Evolutionary conservation across 345 rosid species (phyloP), one percentile per base, ranked within the genome.

Genomic region (Laguncularia racemosa): DNA sequence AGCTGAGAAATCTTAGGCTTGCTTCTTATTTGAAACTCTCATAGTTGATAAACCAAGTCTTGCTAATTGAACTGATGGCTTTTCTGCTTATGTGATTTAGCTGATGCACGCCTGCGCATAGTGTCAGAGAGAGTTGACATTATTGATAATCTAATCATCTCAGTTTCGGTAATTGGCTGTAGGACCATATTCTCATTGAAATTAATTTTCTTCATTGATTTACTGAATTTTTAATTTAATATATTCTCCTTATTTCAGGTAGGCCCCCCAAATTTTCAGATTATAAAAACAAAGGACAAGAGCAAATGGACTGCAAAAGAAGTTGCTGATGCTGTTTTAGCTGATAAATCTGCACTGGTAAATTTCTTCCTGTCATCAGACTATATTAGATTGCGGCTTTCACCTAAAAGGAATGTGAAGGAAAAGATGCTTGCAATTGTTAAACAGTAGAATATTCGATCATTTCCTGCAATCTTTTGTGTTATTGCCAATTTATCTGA

Each of bases 271-370:
- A 88, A 84, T 81, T 53, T 67, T 63, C 78, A 75, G 66, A 67
- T 86, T 66, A 44, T 89, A 71, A 89, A 83, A 65, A 78, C 89
- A 7, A 81, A 86, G 69, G 98, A 92, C 40, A 92, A 84, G 81
- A 84, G 77, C 64, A 65, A 74, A 51, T 89, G 95, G 98, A 67
- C 60, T 46, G 93, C 98, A 50, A 89, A 89, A 78, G 91, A 83
- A 68, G 86, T 92, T 56, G 91, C 95, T 46, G 96, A 92, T 71
- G 82, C 98, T 70, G 93, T 92, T 43, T 81, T 89, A 57, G 73
- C 98, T 50, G 95, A 89, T 81, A 92, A 89, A 63, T 86, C 98
- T 5, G 90, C 93, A 23, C 63, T 84, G 91, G 98, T 92, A 89
- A 76, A 33, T 33, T 33, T 33, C 40, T 33, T 6, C 40, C 40